Evolutionary conservation across 2,329 filamentous ascomycete species (phyloP).

Genomic region (Sporothrix euskadiensis): DNA sequence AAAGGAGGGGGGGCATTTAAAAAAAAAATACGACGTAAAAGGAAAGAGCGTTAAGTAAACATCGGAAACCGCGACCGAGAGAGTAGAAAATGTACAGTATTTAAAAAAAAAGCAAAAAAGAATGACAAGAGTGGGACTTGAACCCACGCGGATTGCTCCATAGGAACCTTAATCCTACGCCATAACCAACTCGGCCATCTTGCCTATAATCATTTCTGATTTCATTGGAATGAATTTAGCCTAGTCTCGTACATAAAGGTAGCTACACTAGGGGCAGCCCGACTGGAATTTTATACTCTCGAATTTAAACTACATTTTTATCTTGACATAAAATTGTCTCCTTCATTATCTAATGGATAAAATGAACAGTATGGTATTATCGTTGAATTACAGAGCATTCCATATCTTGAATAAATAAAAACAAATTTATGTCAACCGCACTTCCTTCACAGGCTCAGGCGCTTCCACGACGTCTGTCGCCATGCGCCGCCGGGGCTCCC

Average conservation of each 20-base stretch:
- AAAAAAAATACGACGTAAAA: background rate
- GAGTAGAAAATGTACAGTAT: too few species aligned
- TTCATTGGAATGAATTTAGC: background rate
- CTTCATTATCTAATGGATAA: too few species aligned
- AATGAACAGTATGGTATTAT: background rate
- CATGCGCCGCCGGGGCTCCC: slow-evolving; percentile 27
- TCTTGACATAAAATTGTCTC: too few species aligned
- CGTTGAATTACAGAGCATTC: background rate
- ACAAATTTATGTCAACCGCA: background rate
- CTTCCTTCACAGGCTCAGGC: background rate
- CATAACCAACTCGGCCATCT: slow-evolving; percentile 39
- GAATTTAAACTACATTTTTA: too few species aligned
- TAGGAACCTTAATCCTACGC: slow-evolving; percentile 38
- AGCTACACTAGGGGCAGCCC: background rate
- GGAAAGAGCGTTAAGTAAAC: background rate
- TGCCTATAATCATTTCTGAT: slow-evolving; percentile 34
- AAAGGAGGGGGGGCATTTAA: background rate
- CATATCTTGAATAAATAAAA: too few species aligned
- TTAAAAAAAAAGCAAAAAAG: slow-evolving; percentile 7
- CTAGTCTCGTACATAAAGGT: background rate
- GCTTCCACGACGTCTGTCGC: background rate
- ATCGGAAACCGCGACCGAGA: too few species aligned
- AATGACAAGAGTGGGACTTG: slow-evolving; percentile 35
- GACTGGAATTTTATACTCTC: too few species aligned
- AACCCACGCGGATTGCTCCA: slow-evolving; percentile 43